Evolutionary conservation across 2,329 filamentous ascomycete genomes (phyloP).

Genomic region (Calonectria pseudoreteaudii): DNA sequence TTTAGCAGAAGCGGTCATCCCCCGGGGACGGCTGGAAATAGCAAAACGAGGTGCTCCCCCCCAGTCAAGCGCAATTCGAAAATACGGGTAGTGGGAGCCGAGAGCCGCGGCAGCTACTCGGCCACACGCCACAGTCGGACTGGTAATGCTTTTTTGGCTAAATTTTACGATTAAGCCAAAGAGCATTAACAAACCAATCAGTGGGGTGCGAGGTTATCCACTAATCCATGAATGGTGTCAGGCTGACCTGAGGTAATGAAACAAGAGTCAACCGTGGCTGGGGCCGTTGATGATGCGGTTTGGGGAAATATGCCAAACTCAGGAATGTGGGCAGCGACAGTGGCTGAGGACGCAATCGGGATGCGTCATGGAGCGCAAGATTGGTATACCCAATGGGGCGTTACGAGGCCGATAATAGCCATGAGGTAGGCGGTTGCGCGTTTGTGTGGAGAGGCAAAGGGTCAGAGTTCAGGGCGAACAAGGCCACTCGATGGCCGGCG

Average conservation of each 20-base stretch:
- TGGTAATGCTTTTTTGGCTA: neutral
- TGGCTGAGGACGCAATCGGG: slow-evolving; percentile 4
- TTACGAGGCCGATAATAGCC: neutral
- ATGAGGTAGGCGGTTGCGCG: neutral
- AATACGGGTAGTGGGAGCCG: slow-evolving; percentile 11
- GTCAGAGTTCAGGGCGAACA: slow-evolving; percentile 1
- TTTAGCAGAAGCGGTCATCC: neutral
- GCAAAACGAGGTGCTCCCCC: neutral
- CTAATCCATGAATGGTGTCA: neutral
- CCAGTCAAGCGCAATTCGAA: neutral
- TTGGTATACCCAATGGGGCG: slow-evolving; percentile 13
- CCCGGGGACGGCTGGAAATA: slow-evolving; percentile 6
- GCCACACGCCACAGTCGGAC: neutral
- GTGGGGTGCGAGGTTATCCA: neutral
- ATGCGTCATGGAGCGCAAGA: neutral
- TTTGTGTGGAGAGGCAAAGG: slow-evolving; percentile 1
- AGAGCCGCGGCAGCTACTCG: neutral
- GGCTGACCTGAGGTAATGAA: neutral
- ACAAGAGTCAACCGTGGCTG: neutral
- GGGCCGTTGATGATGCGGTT: neutral
- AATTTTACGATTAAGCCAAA: neutral
- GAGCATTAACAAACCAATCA: neutral
- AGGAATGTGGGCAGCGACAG: neutral
- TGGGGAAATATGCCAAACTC: neutral
- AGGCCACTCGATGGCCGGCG: neutral